Conservation (phyloP, 1,284 basidiomycete species). For the Inonotus hispidus region DNA sequence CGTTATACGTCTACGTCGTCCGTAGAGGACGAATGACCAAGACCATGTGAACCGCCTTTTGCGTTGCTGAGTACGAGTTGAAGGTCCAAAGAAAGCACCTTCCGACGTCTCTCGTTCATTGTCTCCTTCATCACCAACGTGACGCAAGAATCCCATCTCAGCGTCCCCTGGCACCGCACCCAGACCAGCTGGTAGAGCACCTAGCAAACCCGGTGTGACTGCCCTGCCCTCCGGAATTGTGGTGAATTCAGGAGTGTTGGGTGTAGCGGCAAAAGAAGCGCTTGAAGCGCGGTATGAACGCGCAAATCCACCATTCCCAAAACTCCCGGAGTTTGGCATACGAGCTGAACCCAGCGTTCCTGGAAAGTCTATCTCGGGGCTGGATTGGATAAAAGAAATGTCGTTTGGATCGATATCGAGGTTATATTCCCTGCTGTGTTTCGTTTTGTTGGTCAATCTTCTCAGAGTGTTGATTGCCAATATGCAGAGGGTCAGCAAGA, state of each 20-base stretch:
- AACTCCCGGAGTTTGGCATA: background rate
- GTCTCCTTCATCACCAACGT: background rate
- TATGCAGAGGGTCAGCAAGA: constrained; percentile 35
- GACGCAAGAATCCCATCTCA: background rate
- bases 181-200: background rate
- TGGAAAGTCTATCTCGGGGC: background rate
- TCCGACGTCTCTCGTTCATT: background rate
- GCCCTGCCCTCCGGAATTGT: background rate
- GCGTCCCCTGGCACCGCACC: background rate
- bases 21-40: constrained; percentile 11
- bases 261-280: background rate
- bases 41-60: constrained; percentile 4
- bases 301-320: background rate
- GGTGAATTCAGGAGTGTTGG: constrained; percentile 1
- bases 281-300: constrained; percentile 1
- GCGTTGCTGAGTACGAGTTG: background rate
- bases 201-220: background rate
- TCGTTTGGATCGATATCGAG: constrained; percentile 5
- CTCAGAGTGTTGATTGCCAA: constrained; percentile 27
- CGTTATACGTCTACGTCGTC: constrained; percentile 10
- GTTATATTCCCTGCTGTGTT: background rate
- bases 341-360: background rate
- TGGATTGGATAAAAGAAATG: background rate
- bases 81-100: background rate
- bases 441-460: background rate